Percentiles rank a stretch among this genome's conserved stretches.
Conservation (phyloP, 1,284 basidiomycete genomes). For the Leccinum colubrinum region DNA sequence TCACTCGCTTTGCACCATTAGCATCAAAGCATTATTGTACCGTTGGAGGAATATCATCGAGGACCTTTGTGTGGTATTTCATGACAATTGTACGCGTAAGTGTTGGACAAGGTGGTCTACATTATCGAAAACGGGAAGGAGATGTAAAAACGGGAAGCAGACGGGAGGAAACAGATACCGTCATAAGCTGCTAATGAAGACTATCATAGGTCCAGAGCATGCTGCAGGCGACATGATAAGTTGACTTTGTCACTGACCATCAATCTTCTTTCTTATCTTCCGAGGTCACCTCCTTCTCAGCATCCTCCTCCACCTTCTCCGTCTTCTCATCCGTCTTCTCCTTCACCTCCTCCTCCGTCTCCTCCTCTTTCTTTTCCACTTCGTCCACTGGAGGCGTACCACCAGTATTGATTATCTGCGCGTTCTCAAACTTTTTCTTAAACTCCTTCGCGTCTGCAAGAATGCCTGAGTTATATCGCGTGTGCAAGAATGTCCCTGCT, state of each 20-base stretch:
- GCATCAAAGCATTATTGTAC: background rate
- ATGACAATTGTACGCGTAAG: constrained; percentile 27
- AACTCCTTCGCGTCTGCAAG: constrained; percentile 80
- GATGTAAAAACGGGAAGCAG: constrained; percentile 9
- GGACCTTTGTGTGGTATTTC: constrained; percentile 29
- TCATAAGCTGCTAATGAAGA: constrained; percentile 12
- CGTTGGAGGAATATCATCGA: background rate
- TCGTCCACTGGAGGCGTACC: constrained; percentile 32
- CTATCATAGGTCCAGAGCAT: background rate
- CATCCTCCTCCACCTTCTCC: constrained; percentile 29
- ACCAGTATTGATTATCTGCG: constrained; percentile 67
- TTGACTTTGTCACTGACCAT: constrained; percentile 7
- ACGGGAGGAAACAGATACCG: constrained; percentile 4
- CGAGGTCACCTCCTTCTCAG: constrained; percentile 24
- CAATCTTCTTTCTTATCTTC: constrained; percentile 31
- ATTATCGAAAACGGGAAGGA: constrained; percentile 21
- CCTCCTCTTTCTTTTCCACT: constrained; percentile 32
- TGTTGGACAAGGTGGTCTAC: constrained; percentile 30
- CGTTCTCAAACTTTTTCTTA: constrained; percentile 85
- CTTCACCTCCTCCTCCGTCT: constrained; percentile 32
- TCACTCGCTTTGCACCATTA: background rate
- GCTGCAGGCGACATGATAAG: constrained; percentile 5
- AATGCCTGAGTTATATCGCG: constrained; percentile 1
- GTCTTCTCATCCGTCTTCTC: constrained; percentile 29
- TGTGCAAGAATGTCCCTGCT: constrained; percentile 35